Evolutionary conservation across 2,329 filamentous ascomycete species (phyloP), one percentile per base, ranked within the genome.

Genomic region (Calonectria hongkongensis): DNA sequence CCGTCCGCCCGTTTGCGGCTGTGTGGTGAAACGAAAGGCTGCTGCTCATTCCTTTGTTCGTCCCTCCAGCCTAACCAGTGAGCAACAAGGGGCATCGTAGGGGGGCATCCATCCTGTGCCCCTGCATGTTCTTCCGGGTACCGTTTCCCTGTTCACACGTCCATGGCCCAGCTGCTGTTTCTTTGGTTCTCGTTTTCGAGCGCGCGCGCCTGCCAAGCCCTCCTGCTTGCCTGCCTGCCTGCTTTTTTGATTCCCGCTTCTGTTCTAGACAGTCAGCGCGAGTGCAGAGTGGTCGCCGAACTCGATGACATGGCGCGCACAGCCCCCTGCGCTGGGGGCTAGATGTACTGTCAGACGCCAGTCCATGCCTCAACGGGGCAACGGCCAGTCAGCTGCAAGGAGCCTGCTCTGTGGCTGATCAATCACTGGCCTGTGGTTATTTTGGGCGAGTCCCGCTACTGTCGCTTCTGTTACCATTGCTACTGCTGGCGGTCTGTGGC

Each of bases 1-100:
- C 15, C 8, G 15, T 12, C 12, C 27, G 39, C 25, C 41, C 33
- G 58, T 45, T 45, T 63, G 58, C 58, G 27, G 58, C 58, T 63
- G 25, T 8, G 58, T 43, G 58, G 54, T 63, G 58, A 63, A 63
- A 63, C 58, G n/a, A 21, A 39, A 58, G 54, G 28, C 21, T 63
- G 58, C 36, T 63, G 58, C 39, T 45, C 39, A 21, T 63, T 63
- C 58, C 58, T 63, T 63, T 45, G 41, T 43, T 47, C 43, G 9
- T 47, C 43, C 43, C n/a, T 58, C n/a, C 25, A n/a, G 10, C 30
- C 54, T 33, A 58, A 58, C 54, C 54, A 58, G 33, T 30, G 50
- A 25, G 2, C 54, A 39, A n/a, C 54, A 33, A 33, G 28, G 48
- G 48, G 27, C 5, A 54, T 16, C 12, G 18, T 18, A 39, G 21